Conservation (phyloP, 2,329 filamentous ascomycete genomes). For the Rachicladosporium sp. region DNA sequence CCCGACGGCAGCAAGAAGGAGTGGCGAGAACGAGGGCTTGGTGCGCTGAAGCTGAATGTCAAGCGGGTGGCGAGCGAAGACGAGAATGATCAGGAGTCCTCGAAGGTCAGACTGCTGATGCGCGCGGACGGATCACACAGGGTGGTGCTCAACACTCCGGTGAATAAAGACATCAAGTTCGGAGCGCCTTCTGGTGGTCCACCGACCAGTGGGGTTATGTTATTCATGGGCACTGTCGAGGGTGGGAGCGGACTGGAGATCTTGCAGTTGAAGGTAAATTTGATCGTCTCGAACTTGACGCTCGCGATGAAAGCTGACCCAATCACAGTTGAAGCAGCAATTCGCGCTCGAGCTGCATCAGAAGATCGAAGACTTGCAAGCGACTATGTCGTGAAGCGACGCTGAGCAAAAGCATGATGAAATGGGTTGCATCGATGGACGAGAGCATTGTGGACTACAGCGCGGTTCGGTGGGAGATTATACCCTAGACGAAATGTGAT, state of each 20-base stretch:
- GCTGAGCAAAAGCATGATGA: too few species aligned
- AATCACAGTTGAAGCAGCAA: constrained; percentile 28
- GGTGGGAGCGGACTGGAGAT: constrained; percentile 39
- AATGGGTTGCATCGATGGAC: too few species aligned
- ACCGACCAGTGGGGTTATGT: constrained; percentile 57
- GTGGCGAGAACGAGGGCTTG: constrained; percentile 84
- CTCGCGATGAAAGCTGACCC: too few species aligned
- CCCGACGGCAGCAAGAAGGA: constrained; percentile 34
- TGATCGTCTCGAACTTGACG: too few species aligned
- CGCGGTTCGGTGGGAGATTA: too few species aligned
- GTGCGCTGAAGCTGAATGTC: constrained; percentile 75
- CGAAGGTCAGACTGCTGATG: constrained; percentile 65
- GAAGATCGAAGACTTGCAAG: constrained; percentile 29
- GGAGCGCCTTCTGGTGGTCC: constrained; percentile 51
- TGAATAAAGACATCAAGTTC: constrained; percentile 69
- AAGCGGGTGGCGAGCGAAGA: constrained; percentile 47
- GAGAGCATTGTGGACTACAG: too few species aligned
- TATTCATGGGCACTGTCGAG: constrained; percentile 47
- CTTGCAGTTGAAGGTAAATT: constrained; percentile 43
- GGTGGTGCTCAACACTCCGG: constrained; percentile 72
- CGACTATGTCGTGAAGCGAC: constrained; percentile 20
- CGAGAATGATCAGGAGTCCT: constrained; percentile 25
- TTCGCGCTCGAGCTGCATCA: constrained; percentile 36
- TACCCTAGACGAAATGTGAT: too few species aligned
- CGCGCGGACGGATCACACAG: constrained; percentile 80